A percentile compares a stretch with the other conserved stretches of the same genome.
Evolutionary conservation across 345 rosid genomes (phyloP).

Genomic region (Alliaria petiolata): DNA sequence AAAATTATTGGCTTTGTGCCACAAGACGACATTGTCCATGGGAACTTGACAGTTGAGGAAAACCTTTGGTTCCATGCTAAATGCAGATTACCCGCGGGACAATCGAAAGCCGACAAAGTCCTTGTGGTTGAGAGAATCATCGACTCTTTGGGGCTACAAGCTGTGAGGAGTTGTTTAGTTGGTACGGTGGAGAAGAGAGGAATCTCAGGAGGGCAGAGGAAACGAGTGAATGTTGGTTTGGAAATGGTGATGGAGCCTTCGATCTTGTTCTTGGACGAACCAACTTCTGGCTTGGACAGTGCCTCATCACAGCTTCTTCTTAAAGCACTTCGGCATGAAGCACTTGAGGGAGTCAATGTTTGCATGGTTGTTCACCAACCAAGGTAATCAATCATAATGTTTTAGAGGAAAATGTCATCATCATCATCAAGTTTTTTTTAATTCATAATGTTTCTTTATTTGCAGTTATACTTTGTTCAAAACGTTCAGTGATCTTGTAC

Average conservation of each 20-base stretch:
- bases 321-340: slow-evolving; percentile 84
- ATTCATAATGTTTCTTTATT: neutral
- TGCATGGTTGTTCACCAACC: slow-evolving; percentile 99
- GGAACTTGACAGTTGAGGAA: slow-evolving; percentile 95
- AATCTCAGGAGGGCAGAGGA: slow-evolving; percentile 97
- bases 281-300: slow-evolving; percentile 97
- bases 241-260: slow-evolving; percentile 99
- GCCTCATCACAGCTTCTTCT: slow-evolving; percentile 91
- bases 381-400: slow-evolving; percentile 37
- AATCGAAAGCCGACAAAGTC: slow-evolving; percentile 71
- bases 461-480: slow-evolving; percentile 87
- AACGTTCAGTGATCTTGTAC: slow-evolving; percentile 81
- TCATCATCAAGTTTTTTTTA: neutral
- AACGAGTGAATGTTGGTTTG: slow-evolving; percentile 90
- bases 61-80: slow-evolving; percentile 94
- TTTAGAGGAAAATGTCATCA: neutral
- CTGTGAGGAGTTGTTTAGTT: slow-evolving; percentile 75
- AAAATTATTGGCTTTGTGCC: slow-evolving; percentile 91
- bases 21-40: slow-evolving; percentile 93
- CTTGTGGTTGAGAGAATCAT: slow-evolving; percentile 90
- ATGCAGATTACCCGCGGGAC: slow-evolving; percentile 72
- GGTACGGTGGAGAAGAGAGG: slow-evolving; percentile 96
- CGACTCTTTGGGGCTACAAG: slow-evolving; percentile 79
- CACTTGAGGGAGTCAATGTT: slow-evolving; percentile 91
- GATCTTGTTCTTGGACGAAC: slow-evolving; percentile 86